Percentiles rank a stretch among this genome's conserved stretches.
Conservation (phyloP, 805 yeast genomes). For the Pichia kluyveri region DNA sequence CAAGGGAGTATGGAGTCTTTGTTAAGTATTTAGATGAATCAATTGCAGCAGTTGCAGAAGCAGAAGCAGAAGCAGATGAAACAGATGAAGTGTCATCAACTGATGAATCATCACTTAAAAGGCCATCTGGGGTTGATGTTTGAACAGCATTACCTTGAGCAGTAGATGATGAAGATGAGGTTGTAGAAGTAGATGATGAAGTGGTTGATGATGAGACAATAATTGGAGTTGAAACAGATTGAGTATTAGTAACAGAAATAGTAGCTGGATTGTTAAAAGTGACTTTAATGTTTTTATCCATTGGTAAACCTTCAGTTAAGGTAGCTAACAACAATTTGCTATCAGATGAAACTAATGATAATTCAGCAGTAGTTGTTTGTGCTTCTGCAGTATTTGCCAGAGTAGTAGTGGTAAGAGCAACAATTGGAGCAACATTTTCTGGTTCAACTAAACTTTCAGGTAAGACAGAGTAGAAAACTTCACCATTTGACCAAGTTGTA, state of each 20-base stretch:
- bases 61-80: neutral
- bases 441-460: neutral
- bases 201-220: slow-evolving; percentile 9
- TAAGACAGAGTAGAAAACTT: slow-evolving; percentile 7
- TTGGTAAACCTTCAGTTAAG: slow-evolving; percentile 9
- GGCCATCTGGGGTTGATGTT: neutral
- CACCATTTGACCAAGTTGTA: slow-evolving; percentile 9
- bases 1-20: slow-evolving; percentile 47
- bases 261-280: slow-evolving; percentile 11
- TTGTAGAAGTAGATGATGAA: slow-evolving; percentile 18
- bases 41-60: slow-evolving; percentile 12
- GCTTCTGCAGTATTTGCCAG: slow-evolving; percentile 8
- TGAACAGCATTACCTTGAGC: slow-evolving; percentile 5
- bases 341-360: slow-evolving; percentile 4
- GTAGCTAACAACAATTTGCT: slow-evolving; percentile 5
- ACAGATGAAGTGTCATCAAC: too few species aligned
- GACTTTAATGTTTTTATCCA: slow-evolving; percentile 7
- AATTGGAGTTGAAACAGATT: slow-evolving; percentile 14
- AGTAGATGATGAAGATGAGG: slow-evolving; percentile 1
- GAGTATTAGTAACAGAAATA: slow-evolving; percentile 14
- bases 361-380: slow-evolving; percentile 10
- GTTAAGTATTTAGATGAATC: slow-evolving; percentile 23
- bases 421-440: slow-evolving; percentile 7
- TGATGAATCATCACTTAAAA: neutral
- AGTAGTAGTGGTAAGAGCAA: slow-evolving; percentile 12